A percentile compares a stretch with the other conserved stretches of the same genome.
These are phyloP conservation scores for Chondrus crispus DNA, from an alignment of 23 red algal genomes.

Conservation along the genomic window DNA sequence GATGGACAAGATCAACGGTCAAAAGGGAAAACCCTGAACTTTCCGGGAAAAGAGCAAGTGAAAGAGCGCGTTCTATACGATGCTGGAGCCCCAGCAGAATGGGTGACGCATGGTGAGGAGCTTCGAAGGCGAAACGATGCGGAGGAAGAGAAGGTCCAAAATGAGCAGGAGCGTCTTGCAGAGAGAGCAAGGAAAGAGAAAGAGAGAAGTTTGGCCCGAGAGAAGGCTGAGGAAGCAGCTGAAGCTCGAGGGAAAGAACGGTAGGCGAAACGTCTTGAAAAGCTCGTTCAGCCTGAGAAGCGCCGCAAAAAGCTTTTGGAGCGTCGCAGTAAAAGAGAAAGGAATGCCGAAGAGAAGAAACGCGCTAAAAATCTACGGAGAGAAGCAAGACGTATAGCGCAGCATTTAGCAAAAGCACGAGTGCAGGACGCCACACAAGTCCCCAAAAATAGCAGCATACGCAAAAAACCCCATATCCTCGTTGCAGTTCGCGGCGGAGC, in stretches of 20 bases:
- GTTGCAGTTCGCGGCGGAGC: not conserved
- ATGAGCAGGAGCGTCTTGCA: not conserved
- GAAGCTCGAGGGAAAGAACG: not conserved
- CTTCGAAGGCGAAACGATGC: not conserved
- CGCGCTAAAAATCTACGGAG: not conserved
- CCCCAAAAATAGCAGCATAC: too few species aligned
- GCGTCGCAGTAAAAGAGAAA: not conserved
- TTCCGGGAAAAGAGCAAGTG: not conserved
- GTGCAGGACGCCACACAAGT: too few species aligned
- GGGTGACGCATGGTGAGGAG: not conserved
- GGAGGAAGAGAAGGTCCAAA: not conserved
- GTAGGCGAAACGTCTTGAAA: not conserved
- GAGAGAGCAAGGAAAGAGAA: not conserved
- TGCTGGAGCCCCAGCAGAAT: not conserved
- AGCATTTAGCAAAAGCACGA: too few species aligned
- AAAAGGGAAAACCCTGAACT: not conserved
- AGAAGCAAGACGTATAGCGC: too few species aligned
- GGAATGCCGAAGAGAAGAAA: not conserved
- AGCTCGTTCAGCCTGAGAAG: not conserved
- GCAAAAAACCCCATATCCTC: too few species aligned
- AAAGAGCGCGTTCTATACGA: not conserved
- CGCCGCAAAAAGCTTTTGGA: not conserved
- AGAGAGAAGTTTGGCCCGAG: not conserved
- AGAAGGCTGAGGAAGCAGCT: not conserved
- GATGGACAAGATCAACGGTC: not conserved